phyloP scores from a whole-genome alignment of 2,329 filamentous ascomycete species.

The Emergomyces pasteurianus region DNA sequence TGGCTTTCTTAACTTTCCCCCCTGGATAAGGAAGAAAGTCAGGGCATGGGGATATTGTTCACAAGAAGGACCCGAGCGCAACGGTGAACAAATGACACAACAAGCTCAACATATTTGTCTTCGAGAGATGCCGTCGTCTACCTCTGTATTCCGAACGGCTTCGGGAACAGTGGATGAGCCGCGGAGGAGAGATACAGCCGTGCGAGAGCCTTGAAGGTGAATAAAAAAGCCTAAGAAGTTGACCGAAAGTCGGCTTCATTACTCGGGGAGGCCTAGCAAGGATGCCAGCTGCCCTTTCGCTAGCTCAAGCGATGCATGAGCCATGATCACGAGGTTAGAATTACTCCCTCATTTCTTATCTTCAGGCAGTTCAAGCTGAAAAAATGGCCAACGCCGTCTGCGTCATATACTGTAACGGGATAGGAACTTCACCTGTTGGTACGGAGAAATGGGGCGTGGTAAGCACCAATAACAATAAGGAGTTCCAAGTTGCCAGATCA shows the following conservation, averaged over 20 bases:
- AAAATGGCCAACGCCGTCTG: too few species aligned
- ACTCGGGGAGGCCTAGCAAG: background rate
- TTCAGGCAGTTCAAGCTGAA: background rate
- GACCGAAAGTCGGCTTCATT: background rate
- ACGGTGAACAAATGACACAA: background rate
- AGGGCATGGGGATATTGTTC: constrained; percentile 4
- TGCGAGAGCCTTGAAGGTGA: background rate
- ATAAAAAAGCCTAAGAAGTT: background rate
- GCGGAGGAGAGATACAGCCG: background rate
- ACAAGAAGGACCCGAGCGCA: constrained; percentile 3
- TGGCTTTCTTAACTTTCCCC: constrained; percentile 51
- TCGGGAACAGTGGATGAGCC: constrained; percentile 18
- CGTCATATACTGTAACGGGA: too few species aligned
- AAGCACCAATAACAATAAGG: too few species aligned
- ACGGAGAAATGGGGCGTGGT: too few species aligned
- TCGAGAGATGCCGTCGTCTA: constrained; percentile 45
- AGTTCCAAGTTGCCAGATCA: background rate
- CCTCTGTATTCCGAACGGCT: constrained; percentile 51
- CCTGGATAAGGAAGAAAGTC: constrained; percentile 38
- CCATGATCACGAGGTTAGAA: background rate
- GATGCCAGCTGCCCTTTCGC: background rate
- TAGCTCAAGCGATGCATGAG: too few species aligned
- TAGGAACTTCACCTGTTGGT: too few species aligned
- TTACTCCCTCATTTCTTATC: background rate
- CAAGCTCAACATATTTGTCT: constrained; percentile 17